These are phyloP conservation scores for Claviceps arundinis DNA, from an alignment of 2,329 filamentous ascomycete genomes.

Conservation along the genomic window DNA sequence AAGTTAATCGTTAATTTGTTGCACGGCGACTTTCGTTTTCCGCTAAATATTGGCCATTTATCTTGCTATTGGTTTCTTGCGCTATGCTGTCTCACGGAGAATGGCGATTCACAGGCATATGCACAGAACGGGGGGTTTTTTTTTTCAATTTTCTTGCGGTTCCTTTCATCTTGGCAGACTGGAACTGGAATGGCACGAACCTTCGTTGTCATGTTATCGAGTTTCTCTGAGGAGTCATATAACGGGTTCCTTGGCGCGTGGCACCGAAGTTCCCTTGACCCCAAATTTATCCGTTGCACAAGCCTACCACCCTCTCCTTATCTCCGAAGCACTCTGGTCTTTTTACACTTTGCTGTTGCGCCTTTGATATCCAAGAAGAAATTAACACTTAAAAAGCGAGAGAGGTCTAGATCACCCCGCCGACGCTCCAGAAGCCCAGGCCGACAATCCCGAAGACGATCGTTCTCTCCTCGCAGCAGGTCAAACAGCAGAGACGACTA, in stretches of 20 bases:
- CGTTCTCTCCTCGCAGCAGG: constrained; percentile 66
- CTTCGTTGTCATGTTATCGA: background rate
- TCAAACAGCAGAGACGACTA: constrained; percentile 65
- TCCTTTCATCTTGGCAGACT: background rate
- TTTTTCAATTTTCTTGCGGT: background rate
- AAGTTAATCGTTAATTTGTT: constrained; percentile 20
- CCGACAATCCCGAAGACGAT: constrained; percentile 55
- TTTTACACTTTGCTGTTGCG: background rate
- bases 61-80: background rate
- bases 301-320: background rate
- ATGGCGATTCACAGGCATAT: background rate
- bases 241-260: background rate
- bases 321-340: background rate
- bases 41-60: constrained; percentile 2
- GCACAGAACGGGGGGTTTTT: background rate
- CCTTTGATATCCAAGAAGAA: background rate
- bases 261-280: background rate
- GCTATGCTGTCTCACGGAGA: background rate
- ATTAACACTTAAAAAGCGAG: constrained; percentile 48
- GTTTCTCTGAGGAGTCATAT: background rate
- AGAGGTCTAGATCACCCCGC: constrained; percentile 69
- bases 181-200: too few species aligned
- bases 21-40: background rate
- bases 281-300: background rate
- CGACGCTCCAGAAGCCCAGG: constrained; percentile 77